Base-by-base conservation (phyloP, 2,329 filamentous ascomycete species). In the Apiospora kogelbergensis region DNA sequence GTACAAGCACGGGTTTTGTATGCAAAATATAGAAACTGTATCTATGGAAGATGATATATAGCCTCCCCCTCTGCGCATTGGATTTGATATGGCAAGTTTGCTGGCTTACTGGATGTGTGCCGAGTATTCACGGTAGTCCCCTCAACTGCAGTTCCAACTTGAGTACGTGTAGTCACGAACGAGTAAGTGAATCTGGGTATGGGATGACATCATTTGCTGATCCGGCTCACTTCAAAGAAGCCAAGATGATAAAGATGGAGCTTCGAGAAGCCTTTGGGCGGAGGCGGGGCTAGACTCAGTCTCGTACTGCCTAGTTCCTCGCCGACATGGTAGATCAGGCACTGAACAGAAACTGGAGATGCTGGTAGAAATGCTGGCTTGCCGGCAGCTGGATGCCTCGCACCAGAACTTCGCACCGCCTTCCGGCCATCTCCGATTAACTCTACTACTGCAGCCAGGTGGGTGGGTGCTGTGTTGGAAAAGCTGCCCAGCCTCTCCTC, bases 261-360 rank as follows among this genome's bases (percentile, higher is more conserved):
- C 53, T 60, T 60, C 53, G 53, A 60, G 53, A 60, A 60, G 22
- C 53, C n/a, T 33, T 60, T 30, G 30, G 53, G 30, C 53, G 53
- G 53, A 37, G 53, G 53, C 26, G 53, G 30, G 26, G 53, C 53
- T 60, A 37, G 30, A 11, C 53, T 60, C 2, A 6, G 6, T 20
- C 20, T 44, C 10, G 6, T 6, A 20, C 13, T 10, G 13, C n/a
- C n/a, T 37, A 60, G 53, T 60, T 60, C 30, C 26, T 33, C 26
- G 9, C 48, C 11, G 20, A 41, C 30, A 53, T 22, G 13, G 46
- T 48, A 48, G 45, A 26, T 17, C 24, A 57, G 48, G 48, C 48
- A 57, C 48, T 57, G 48, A 57, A 57, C 2, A 9, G 7, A 15
- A 17, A 26, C 24, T 6, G 15, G n/a, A 57, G 48, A 57, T 13